These are phyloP conservation scores for Cardamine resedifolia DNA, from an alignment of 345 rosid genomes.

Conservation along the genomic window DNA sequence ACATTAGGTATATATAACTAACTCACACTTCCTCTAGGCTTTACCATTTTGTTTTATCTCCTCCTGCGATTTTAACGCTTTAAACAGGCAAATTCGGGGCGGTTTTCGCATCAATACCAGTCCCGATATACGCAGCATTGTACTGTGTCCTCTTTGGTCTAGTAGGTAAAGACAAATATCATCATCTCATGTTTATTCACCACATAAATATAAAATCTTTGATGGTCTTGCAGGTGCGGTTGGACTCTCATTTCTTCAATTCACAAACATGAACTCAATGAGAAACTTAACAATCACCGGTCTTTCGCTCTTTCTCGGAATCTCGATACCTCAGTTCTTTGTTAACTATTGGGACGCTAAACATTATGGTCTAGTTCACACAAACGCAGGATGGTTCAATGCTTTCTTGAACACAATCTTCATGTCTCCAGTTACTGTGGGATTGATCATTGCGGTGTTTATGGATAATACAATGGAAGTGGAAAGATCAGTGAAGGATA, in stretches of 20 bases:
- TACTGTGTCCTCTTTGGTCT: slow-evolving; percentile 90
- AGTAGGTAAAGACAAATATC: slow-evolving; percentile 53
- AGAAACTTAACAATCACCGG: slow-evolving; percentile 84
- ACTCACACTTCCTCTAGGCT: background rate
- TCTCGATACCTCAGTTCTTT: slow-evolving; percentile 85
- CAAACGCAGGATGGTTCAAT: slow-evolving; percentile 80
- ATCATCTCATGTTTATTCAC: background rate
- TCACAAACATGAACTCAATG: slow-evolving; percentile 97
- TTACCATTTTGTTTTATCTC: background rate
- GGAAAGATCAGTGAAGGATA: slow-evolving; percentile 75
- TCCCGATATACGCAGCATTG: slow-evolving; percentile 83
- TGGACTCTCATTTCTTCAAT: slow-evolving; percentile 92
- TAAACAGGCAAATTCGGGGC: slow-evolving; percentile 93
- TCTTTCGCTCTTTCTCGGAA: slow-evolving; percentile 80
- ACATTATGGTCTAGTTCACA: slow-evolving; percentile 75
- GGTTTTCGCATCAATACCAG: slow-evolving; percentile 93
- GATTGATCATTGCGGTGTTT: slow-evolving; percentile 71
- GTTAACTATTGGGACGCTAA: slow-evolving; percentile 61
- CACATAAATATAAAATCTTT: no score
- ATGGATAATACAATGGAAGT: slow-evolving; percentile 82
- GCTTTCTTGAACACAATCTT: slow-evolving; percentile 84
- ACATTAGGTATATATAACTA: slow-evolving; percentile 50
- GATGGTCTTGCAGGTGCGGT: slow-evolving; percentile 60
- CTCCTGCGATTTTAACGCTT: background rate
- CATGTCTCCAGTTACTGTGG: slow-evolving; percentile 82